Percentiles rank a stretch among this genome's conserved stretches.
Evolutionary conservation across 768 basidiomycete genomes (phyloP).

Genomic region (Tulasnella calospora): DNA sequence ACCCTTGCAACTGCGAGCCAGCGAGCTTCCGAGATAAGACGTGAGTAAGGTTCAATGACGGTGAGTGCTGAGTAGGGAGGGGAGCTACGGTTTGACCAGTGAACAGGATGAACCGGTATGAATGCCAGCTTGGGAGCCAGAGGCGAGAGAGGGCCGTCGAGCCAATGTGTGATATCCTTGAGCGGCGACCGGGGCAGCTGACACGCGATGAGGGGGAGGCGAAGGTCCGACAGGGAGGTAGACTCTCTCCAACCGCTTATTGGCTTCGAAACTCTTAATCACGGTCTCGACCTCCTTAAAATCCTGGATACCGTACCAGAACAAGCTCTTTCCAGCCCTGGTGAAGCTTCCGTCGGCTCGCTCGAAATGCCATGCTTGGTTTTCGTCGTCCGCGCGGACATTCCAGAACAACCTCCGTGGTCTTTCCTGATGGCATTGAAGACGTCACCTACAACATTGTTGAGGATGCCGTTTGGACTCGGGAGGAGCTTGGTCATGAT

Average conservation of each 20-base stretch:
- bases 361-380: slow-evolving; percentile 97
- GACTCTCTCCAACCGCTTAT: slow-evolving; percentile 76
- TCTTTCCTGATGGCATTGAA: slow-evolving; percentile 94
- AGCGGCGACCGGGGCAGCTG: slow-evolving; percentile 36
- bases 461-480: slow-evolving; percentile 84
- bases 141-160: slow-evolving; percentile 37
- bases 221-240: slow-evolving; percentile 84
- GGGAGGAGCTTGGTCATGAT: slow-evolving; percentile 90
- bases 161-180: slow-evolving; percentile 59
- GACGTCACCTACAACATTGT: slow-evolving; percentile 94
- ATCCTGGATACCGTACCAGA: slow-evolving; percentile 96
- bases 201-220: slow-evolving; percentile 51
- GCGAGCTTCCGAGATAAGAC: slow-evolving; percentile 94
- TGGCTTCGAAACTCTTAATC: slow-evolving; percentile 60
- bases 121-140: slow-evolving; percentile 26
- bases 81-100: slow-evolving; percentile 92
- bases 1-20: slow-evolving; percentile 71
- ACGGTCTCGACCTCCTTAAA: slow-evolving; percentile 84
- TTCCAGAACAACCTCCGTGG: slow-evolving; percentile 94
- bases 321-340: slow-evolving; percentile 84
- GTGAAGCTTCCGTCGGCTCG: slow-evolving; percentile 97
- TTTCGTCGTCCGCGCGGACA: slow-evolving; percentile 92
- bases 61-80: slow-evolving; percentile 80
- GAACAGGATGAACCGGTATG: slow-evolving; percentile 56
- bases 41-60: slow-evolving; percentile 82